A percentile compares a stretch with the other conserved stretches of the same genome.
Evolutionary conservation across 495 filamentous ascomycete genomes (phyloP).

Genomic region (Staphylotrichum longicolle): DNA sequence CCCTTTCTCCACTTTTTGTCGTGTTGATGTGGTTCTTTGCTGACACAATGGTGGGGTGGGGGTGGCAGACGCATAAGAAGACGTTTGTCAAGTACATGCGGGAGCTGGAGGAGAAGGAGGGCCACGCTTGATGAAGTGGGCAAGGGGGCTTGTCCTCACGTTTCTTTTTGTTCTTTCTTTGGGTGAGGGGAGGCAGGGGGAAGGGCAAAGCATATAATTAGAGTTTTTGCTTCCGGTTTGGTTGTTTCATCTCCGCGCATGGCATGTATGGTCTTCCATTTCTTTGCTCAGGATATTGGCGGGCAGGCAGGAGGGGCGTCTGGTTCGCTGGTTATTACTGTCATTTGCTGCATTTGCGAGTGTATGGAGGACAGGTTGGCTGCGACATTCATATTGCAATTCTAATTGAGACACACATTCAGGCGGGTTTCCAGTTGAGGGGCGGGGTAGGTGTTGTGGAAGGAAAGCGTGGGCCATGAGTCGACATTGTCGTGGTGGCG

Average conservation of each 20-base stretch:
- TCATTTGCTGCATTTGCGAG: too few relatives aligned
- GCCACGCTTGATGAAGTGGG: constrained; percentile 6
- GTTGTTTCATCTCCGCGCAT: neutral
- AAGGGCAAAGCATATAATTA: neutral
- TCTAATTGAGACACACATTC: neutral
- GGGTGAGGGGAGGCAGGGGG: neutral
- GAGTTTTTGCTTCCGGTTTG: neutral
- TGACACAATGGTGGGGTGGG: constrained; percentile 11
- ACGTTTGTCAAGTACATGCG: constrained; percentile 93
- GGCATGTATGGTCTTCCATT: neutral
- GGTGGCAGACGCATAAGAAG: constrained; percentile 77
- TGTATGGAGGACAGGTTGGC: too few relatives aligned
- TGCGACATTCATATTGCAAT: neutral
- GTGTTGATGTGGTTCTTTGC: constrained; percentile 11
- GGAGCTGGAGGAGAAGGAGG: constrained; percentile 64
- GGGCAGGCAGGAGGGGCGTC: neutral
- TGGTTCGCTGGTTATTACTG: neutral
- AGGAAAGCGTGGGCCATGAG: too few relatives aligned
- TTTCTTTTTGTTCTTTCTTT: too few relatives aligned
- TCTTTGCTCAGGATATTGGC: neutral
- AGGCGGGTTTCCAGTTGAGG: neutral
- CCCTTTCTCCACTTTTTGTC: neutral
- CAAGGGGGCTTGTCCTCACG: neutral
- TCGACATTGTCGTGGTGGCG: too few relatives aligned
- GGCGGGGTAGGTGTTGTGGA: too few relatives aligned